Evolutionary conservation across 2,329 filamentous ascomycete species (phyloP).

Genomic region (Fusarium redolens): DNA sequence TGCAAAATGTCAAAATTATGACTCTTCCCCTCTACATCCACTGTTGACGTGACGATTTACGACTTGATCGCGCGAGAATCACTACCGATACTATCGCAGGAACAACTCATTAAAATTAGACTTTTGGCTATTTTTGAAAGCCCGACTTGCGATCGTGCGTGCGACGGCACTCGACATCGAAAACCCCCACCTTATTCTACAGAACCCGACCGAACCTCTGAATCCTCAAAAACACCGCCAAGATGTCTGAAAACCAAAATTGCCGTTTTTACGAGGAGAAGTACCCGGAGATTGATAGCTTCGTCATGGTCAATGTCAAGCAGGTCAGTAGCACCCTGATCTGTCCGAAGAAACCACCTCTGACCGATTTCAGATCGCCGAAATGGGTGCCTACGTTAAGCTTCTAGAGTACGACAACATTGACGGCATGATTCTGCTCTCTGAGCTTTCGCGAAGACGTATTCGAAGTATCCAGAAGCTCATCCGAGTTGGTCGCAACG

Average conservation of each 20-base stretch:
- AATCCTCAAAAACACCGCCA: slow-evolving; percentile 61
- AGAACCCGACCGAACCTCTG: slow-evolving; percentile 40
- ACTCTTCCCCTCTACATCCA: slow-evolving; percentile 49
- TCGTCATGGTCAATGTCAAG: slow-evolving; percentile 99
- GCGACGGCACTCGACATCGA: slow-evolving; percentile 43
- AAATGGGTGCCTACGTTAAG: slow-evolving; percentile 99
- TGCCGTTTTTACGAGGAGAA: slow-evolving; percentile 98
- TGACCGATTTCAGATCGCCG: slow-evolving; percentile 78
- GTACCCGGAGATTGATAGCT: slow-evolving; percentile 94
- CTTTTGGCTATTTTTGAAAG: slow-evolving; percentile 28
- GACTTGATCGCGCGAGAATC: slow-evolving; percentile 35
- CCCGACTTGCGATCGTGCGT: slow-evolving; percentile 39
- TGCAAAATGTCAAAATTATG: slow-evolving; percentile 59
- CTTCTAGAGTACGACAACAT: slow-evolving; percentile 99
- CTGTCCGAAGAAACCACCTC: slow-evolving; percentile 22
- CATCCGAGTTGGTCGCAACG: slow-evolving; percentile 96
- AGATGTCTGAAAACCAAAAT: slow-evolving; percentile 89
- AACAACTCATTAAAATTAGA: neutral
- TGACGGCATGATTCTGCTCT: slow-evolving; percentile 99
- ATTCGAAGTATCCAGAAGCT: slow-evolving; percentile 99
- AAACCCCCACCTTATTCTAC: slow-evolving; percentile 48
- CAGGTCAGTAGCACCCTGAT: slow-evolving; percentile 69
- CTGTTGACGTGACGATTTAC: slow-evolving; percentile 41
- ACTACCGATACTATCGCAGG: slow-evolving; percentile 8
- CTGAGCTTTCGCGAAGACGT: slow-evolving; percentile 96